Evolutionary conservation across 1,284 basidiomycete genomes (phyloP), one percentile per base, ranked within the genome.

Genomic region (Cystobasidiaceae sp.): DNA sequence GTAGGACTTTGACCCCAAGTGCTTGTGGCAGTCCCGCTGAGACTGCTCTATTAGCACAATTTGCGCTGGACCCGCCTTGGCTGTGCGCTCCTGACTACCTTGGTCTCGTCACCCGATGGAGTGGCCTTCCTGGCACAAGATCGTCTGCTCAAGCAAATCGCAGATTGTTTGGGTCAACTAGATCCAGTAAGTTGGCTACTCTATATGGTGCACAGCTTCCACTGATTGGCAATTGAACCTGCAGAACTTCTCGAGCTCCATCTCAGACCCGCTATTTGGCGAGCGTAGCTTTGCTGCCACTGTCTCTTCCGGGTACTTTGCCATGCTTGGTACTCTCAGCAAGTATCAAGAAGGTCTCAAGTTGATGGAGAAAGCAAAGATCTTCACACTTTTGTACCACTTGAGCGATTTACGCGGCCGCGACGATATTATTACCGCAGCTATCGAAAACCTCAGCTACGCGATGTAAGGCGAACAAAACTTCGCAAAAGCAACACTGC

Each of bases 351-450:
- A 96, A 57, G 96, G 96, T 15, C 83, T 94, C 27, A 88, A 90
- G 50, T 78, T 98, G 19, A 79, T 98, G 75, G 91, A 94, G 76
- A 89, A 89, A 73, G 88, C 89, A 78, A 90, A 89, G 73, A 83
- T 97, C 41, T 98, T 97, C 76, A 96, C 93, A 0, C 87, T 89
- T 0, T 90, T 98, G 74, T 97, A 98, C 73, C 90, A 93, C 72
- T 79, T 98, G 30, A 91, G 88, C 75, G 93, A 97, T 74, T 80
- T 97, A 52, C 82, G 87, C 33, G 89, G 88, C 75, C 82, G 96
- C 37, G 93, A 97, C 74, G 93, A 97, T 74, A 81, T 98, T 39
- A 88, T 93, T 68, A 89, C 87, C 72, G 86, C 86, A 9, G 90
- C 97, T 69, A 88, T 97, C 55, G 89, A 93, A 73, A 90, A 91